Conservation (phyloP, 1,284 basidiomycete species). For the Microbotryum saponariae region DNA sequence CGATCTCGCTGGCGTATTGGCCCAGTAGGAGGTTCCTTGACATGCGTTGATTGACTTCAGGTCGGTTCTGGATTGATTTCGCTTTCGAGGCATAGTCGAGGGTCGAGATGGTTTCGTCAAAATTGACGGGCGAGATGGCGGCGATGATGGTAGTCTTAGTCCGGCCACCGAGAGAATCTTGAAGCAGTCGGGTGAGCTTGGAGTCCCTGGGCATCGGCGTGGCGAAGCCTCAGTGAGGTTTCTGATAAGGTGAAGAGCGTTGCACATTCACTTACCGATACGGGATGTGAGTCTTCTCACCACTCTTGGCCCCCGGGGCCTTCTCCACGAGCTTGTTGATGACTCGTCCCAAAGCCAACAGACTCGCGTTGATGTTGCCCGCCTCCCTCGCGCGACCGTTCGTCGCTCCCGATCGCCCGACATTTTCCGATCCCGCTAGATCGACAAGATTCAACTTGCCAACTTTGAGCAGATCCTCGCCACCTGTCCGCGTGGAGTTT, state of each 20-base stretch:
- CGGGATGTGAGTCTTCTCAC: slow-evolving; percentile 56
- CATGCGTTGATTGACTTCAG: slow-evolving; percentile 91
- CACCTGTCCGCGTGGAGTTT: slow-evolving; percentile 49
- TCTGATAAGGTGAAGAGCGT: neutral
- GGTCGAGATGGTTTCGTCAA: slow-evolving; percentile 96
- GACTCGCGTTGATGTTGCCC: slow-evolving; percentile 97
- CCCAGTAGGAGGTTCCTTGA: slow-evolving; percentile 85
- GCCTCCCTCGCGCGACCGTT: slow-evolving; percentile 92
- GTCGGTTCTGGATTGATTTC: slow-evolving; percentile 91
- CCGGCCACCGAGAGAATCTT: slow-evolving; percentile 96
- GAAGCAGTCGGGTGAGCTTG: slow-evolving; percentile 90
- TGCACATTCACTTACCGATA: slow-evolving; percentile 58
- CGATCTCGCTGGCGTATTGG: slow-evolving; percentile 93
- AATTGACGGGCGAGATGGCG: slow-evolving; percentile 86
- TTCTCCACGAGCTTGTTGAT: slow-evolving; percentile 95
- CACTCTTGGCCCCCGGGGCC: slow-evolving; percentile 14
- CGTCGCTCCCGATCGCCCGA: slow-evolving; percentile 90
- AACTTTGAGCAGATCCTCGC: slow-evolving; percentile 83
- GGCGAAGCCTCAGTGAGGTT: neutral
- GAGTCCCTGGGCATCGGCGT: slow-evolving; percentile 43
- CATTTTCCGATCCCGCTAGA: slow-evolving; percentile 94
- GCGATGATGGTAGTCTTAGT: slow-evolving; percentile 99
- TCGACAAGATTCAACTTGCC: slow-evolving; percentile 98
- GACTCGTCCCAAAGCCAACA: slow-evolving; percentile 90
- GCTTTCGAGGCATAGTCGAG: slow-evolving; percentile 95